Base-by-base conservation (phyloP, 2,329 filamentous ascomycete species). In the Trichophyton benhamiae region DNA sequence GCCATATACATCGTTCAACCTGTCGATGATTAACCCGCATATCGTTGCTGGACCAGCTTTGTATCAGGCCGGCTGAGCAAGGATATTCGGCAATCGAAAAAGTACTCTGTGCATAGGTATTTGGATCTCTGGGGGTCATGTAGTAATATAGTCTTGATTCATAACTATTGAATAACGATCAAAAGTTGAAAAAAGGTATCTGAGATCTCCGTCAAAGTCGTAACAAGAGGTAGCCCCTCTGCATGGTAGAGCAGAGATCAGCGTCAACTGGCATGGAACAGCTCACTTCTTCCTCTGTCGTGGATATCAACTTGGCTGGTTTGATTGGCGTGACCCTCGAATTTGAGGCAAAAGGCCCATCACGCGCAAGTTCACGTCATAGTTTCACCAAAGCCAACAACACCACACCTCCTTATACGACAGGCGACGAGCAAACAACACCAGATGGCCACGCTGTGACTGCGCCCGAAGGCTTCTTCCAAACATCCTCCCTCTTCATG, bases 1-100 rank as follows among this genome's bases (percentile, higher is more conserved):
- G 0, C 84, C 78, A 63, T 79, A 91, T 2, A 91, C 88, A 6
- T 86, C 88, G 0, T 92, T 89, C 73, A 94, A 94, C 69, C 62
- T 92, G 63, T 82, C 78, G 25, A 79, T 83, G 78, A 78, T 92
- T 20, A 92, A 94, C 65, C 84, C 87, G 0, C 87, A 91, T 67
- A 85, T 94, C 41, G 82, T 83, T 61, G 88, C 89, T 22, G 77
- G 77, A 30, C 78, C 91, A 60, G 86, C 83, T 60, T 70, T 94
- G 42, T 94, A 91, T 72, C 87, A 90, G 75, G 85, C 88, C 67
- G 89, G 89, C 66, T 94, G 79, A 80, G 44, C 13, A 25, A 25
- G 52, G 27, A 13, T 27, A 27, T 52, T 52, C 13, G 11, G 20
- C 3, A 30, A 52, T 52, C 22, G 15, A 13, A 30, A 15, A 30